A percentile compares a stretch with the other conserved stretches of the same genome.
Evolutionary conservation across 495 filamentous ascomycete species (phyloP).

Genomic region (Rhypophila decipiens): DNA sequence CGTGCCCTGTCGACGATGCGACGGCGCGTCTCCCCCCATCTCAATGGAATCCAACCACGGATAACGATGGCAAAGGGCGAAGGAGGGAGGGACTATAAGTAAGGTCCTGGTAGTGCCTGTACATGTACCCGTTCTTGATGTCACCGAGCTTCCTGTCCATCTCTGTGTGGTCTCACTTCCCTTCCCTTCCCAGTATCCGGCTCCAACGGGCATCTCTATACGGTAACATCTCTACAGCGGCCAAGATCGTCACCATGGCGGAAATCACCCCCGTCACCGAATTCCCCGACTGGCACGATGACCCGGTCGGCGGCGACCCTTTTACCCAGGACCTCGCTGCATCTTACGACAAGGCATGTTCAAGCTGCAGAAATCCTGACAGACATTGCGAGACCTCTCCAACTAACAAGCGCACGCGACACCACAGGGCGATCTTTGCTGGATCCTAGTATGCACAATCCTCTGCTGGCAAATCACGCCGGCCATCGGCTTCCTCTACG

Average conservation of each 20-base stretch:
- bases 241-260: neutral
- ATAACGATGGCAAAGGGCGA: neutral
- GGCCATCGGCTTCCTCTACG: constrained; percentile 93
- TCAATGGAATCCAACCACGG: neutral
- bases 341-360: constrained; percentile 11
- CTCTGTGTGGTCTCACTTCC: neutral
- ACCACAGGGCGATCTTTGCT: constrained; percentile 8
- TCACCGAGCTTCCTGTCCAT: neutral
- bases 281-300: constrained; percentile 13
- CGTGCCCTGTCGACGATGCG: too few relatives aligned
- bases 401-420: neutral
- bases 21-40: too few relatives aligned
- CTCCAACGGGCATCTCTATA: neutral
- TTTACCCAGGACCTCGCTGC: constrained; percentile 11
- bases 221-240: neutral
- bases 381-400: neutral
- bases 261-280: constrained; percentile 13
- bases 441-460: constrained; percentile 18
- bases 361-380: neutral
- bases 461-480: constrained; percentile 48
- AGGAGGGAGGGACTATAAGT: neutral
- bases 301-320: constrained; percentile 14
- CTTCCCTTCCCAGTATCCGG: neutral
- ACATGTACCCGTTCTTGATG: neutral
- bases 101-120: neutral